Evolutionary conservation across 2,329 filamentous ascomycete genomes (phyloP).

Genomic region (Gnomoniopsis sp.): DNA sequence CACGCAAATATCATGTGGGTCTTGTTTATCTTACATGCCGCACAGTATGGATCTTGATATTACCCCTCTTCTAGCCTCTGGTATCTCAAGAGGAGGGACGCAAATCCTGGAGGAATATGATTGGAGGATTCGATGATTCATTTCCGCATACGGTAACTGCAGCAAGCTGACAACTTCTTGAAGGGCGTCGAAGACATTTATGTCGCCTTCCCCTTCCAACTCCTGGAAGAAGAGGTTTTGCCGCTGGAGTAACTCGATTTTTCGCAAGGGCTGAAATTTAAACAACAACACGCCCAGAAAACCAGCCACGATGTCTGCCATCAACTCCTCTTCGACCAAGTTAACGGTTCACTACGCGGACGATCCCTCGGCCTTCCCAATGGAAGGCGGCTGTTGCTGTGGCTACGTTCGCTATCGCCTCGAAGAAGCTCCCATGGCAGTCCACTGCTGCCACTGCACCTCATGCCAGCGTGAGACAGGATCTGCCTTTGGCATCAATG

Average conservation of each 20-base stretch:
- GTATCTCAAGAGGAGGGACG: neutral
- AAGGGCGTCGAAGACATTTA: neutral
- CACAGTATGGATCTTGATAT: neutral
- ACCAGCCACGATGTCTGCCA: neutral
- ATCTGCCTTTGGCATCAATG: slow-evolving; percentile 37
- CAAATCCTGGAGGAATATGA: neutral
- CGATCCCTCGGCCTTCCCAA: slow-evolving; percentile 16
- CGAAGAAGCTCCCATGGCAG: slow-evolving; percentile 48
- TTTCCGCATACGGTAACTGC: neutral
- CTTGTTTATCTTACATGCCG: neutral
- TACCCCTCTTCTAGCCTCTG: neutral
- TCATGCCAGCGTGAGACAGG: slow-evolving; percentile 44
- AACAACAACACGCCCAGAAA: neutral
- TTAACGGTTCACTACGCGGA: slow-evolving; percentile 13
- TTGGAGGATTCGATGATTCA: neutral
- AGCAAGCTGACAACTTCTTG: neutral
- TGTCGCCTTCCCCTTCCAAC: neutral
- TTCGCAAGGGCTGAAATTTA: neutral
- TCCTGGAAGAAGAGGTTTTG: too few species aligned
- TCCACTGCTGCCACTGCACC: slow-evolving; percentile 46
- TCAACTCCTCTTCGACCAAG: neutral
- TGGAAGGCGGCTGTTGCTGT: slow-evolving; percentile 59
- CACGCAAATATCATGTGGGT: too few species aligned
- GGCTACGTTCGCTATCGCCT: slow-evolving; percentile 66
- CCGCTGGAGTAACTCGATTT: too few species aligned